Percentiles rank a stretch among this genome's conserved stretches.
phyloP scores from a whole-genome alignment of 148 eudicot species.

The Mesembryanthemum crystallinum region DNA sequence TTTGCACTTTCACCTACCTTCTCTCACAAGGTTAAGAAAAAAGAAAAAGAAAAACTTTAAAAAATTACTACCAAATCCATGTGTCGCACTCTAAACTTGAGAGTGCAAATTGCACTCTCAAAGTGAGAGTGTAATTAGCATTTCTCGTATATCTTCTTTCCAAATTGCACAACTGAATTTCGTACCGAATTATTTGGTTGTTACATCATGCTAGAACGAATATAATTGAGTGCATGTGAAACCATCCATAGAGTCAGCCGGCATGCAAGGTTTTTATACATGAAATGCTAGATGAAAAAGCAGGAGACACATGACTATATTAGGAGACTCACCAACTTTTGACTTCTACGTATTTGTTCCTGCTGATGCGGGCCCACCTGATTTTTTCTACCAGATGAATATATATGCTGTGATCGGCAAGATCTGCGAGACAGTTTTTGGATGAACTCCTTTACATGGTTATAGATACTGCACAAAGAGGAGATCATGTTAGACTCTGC shows the following conservation, averaged over 20 bases:
- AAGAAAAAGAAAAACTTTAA: too few species aligned
- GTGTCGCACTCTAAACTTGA: too few species aligned
- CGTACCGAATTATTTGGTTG: background rate
- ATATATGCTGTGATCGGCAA: conserved; percentile 29
- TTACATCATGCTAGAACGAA: background rate
- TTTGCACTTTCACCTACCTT: too few species aligned
- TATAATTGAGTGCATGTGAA: background rate
- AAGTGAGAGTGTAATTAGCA: too few species aligned
- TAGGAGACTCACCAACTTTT: conserved; percentile 41
- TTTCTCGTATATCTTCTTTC: too few species aligned
- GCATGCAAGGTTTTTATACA: background rate
- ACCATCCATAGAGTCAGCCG: background rate
- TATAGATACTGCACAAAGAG: conserved; percentile 58
- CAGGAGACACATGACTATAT: background rate
- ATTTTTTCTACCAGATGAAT: conserved; percentile 33
- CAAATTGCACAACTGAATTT: too few species aligned
- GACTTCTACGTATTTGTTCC: conserved; percentile 23
- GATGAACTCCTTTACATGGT: conserved; percentile 48
- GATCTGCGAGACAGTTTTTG: conserved; percentile 39
- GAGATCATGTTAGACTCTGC: background rate
- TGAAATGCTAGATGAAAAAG: background rate
- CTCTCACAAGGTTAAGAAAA: too few species aligned
- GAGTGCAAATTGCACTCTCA: too few species aligned
- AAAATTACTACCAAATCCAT: too few species aligned
- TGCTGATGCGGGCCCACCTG: conserved; percentile 22